These are phyloP conservation scores for Botrytis pseudocinerea DNA, from an alignment of 2,329 filamentous ascomycete species.

Conservation along the genomic window DNA sequence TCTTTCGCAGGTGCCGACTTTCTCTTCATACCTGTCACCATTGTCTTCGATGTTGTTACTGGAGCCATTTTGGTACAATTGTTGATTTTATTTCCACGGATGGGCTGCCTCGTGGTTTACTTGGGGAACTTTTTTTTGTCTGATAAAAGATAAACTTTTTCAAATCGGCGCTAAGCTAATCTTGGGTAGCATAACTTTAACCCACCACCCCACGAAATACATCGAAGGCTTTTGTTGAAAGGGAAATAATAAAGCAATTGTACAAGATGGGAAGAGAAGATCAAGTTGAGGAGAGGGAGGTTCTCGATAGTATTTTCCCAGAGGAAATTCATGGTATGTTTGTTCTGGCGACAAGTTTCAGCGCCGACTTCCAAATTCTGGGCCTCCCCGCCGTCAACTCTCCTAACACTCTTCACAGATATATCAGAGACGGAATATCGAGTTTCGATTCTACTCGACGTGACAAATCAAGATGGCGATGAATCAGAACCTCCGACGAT, in stretches of 20 bases:
- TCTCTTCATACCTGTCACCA: conserved; percentile 55
- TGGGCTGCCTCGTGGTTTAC: conserved; percentile 9
- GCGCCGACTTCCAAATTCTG: neutral
- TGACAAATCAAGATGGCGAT: conserved; percentile 64
- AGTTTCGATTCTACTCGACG: conserved; percentile 81
- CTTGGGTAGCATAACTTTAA: conserved; percentile 24
- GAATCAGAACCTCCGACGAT: conserved; percentile 67
- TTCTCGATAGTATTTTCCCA: conserved; percentile 96
- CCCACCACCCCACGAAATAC: conserved; percentile 14
- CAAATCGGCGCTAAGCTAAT: conserved; percentile 32
- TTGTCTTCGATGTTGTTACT: conserved; percentile 46
- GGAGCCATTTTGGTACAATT: conserved; percentile 37
- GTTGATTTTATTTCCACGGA: conserved; percentile 3
- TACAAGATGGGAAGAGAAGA: conserved; percentile 72
- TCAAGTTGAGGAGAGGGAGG: conserved; percentile 92
- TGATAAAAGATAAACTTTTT: conserved; percentile 27
- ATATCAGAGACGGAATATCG: conserved; percentile 88
- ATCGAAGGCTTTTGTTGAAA: conserved; percentile 3
- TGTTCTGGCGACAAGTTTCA: conserved; percentile 5
- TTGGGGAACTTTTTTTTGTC: conserved; percentile 27
- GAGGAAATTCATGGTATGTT: conserved; percentile 86
- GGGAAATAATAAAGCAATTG: conserved; percentile 14
- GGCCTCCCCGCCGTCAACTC: conserved; percentile 1
- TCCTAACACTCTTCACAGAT: conserved; percentile 53
- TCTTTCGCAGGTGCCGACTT: conserved; percentile 54